Percentiles rank a stretch among this genome's conserved stretches.
These are phyloP conservation scores for Aspergillus avenaceus DNA, from an alignment of 495 filamentous ascomycete species.

Conservation along the genomic window DNA sequence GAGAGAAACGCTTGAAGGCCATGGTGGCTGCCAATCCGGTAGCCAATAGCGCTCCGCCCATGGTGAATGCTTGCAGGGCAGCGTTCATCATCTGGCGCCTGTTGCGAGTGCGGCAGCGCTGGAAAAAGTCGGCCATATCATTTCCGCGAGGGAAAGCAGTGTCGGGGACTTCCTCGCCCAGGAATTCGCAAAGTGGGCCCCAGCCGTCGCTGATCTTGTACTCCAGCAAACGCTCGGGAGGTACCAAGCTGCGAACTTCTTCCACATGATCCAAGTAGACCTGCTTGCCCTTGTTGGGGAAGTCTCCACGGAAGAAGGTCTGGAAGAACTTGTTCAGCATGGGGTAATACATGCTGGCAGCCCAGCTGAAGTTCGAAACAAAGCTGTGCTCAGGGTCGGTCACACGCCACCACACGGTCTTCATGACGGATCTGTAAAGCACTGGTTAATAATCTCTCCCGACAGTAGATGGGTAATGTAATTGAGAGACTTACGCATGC, in stretches of 20 bases:
- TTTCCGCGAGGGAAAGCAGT: constrained; percentile 44
- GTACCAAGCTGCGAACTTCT: constrained; percentile 42
- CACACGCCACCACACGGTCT: constrained; percentile 51
- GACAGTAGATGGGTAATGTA: background rate
- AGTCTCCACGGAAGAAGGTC: constrained; percentile 50
- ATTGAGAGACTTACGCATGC: constrained; percentile 38
- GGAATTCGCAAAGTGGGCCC: constrained; percentile 64
- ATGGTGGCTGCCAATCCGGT: constrained; percentile 37
- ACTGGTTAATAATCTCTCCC: background rate
- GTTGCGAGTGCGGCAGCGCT: constrained; percentile 55
- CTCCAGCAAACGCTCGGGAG: constrained; percentile 52
- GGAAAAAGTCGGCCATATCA: constrained; percentile 55
- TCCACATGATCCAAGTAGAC: constrained; percentile 45
- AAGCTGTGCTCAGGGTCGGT: constrained; percentile 51
- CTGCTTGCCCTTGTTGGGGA: constrained; percentile 48
- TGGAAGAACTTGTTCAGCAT: constrained; percentile 59
- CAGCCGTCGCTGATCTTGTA: constrained; percentile 64
- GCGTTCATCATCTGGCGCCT: constrained; percentile 60
- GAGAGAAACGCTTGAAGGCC: constrained; percentile 40
- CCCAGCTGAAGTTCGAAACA: constrained; percentile 52
- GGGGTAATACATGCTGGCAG: constrained; percentile 54
- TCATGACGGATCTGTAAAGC: constrained; percentile 41
- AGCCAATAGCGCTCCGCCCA: constrained; percentile 42
- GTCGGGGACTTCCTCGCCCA: constrained; percentile 55
- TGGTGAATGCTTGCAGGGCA: constrained; percentile 46